Percentiles rank a stretch among this genome's conserved stretches.
These are phyloP conservation scores for Calocera cornea DNA, from an alignment of 768 basidiomycete species.

Conservation along the genomic window DNA sequence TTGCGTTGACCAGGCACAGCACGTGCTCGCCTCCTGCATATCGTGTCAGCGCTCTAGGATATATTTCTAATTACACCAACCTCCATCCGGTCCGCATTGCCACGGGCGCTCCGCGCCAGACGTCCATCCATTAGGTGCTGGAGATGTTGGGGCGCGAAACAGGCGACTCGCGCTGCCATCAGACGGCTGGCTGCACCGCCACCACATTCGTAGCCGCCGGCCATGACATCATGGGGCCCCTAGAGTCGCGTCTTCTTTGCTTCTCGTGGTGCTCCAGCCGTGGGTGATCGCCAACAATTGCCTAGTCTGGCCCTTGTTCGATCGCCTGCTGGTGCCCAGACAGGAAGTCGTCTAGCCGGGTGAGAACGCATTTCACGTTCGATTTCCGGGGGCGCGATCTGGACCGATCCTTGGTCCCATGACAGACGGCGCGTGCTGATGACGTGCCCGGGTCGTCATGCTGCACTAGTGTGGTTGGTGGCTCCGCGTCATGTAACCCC, in stretches of 20 bases:
- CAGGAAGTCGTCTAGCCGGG: background rate
- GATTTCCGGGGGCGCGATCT: background rate
- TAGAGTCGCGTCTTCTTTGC: background rate
- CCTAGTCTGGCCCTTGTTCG: too few species aligned
- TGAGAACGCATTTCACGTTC: background rate
- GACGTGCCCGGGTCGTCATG: conserved; percentile 1
- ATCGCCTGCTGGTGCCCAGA: too few species aligned
- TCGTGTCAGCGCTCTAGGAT: too few species aligned
- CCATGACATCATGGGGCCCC: background rate
- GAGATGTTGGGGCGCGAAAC: background rate
- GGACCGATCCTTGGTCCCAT: background rate
- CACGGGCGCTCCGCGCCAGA: too few species aligned
- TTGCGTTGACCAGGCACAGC: too few species aligned
- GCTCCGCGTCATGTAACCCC: background rate
- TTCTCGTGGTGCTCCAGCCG: too few species aligned
- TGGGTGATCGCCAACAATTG: too few species aligned
- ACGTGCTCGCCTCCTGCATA: too few species aligned
- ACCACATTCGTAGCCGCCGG: background rate
- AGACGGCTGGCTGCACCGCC: background rate
- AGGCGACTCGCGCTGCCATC: background rate
- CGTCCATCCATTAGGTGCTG: too few species aligned
- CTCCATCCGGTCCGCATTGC: too few species aligned
- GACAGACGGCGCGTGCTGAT: background rate
- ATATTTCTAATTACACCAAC: too few species aligned
- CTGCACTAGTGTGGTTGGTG: background rate